phyloP scores from a whole-genome alignment of 2,329 filamentous ascomycete genomes.

The Aspergillus arachidicola region DNA sequence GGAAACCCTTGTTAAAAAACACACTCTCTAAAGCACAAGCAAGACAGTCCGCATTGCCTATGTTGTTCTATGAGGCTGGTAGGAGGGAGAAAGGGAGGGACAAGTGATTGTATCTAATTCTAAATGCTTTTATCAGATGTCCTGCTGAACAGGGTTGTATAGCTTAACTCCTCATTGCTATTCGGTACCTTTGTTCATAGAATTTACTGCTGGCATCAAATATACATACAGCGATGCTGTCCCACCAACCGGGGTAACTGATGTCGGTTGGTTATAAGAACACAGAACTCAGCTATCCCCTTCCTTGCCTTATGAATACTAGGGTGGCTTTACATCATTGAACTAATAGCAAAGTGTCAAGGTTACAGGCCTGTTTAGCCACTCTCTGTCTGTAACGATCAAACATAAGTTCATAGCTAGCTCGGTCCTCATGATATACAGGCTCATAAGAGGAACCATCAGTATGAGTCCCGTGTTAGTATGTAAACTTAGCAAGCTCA shows the following conservation, averaged over 20 bases:
- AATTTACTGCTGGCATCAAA: neutral
- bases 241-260: too few relatives aligned
- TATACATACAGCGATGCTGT: too few relatives aligned
- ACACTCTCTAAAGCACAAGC: too few relatives aligned
- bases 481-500: neutral
- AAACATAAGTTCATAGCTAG: neutral
- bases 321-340: neutral
- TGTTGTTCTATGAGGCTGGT: too few relatives aligned
- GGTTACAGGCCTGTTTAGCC: too few relatives aligned
- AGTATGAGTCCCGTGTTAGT: neutral
- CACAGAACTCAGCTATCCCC: too few relatives aligned
- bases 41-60: too few relatives aligned
- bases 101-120: neutral
- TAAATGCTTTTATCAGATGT: neutral
- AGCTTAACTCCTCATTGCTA: fast-evolving
- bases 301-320: neutral
- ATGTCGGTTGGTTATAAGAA: too few relatives aligned
- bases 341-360: neutral
- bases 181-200: too few relatives aligned
- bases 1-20: fast-evolving
- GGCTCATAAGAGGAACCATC: neutral
- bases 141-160: neutral
- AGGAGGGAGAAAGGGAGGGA: too few relatives aligned
- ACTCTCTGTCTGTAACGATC: too few relatives aligned
- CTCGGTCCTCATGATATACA: neutral